These are phyloP conservation scores for Lophiostoma macrostomum DNA, from an alignment of 495 filamentous ascomycete species.

Conservation along the genomic window DNA sequence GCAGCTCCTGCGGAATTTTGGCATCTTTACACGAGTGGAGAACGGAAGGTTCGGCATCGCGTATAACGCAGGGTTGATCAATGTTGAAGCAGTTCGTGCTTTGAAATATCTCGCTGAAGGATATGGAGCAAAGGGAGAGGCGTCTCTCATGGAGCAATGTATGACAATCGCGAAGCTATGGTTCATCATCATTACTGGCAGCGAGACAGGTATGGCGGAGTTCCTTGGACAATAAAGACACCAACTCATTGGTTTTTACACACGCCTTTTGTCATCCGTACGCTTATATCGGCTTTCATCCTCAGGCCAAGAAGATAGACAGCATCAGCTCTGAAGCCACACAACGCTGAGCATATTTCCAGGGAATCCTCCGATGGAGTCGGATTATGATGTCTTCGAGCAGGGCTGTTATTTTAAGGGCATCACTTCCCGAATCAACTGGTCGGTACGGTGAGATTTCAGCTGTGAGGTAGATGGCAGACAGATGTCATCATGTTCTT, in stretches of 20 bases:
- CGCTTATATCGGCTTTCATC: neutral
- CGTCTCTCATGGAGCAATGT: slow-evolving; percentile 34
- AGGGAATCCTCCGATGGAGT: too few species aligned
- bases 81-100: slow-evolving; percentile 43
- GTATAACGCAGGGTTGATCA: slow-evolving; percentile 38
- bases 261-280: neutral
- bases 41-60: slow-evolving; percentile 23
- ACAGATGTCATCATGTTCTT: too few species aligned
- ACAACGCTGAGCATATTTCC: too few species aligned
- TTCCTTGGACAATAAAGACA: slow-evolving; percentile 6
- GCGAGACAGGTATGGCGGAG: slow-evolving; percentile 39
- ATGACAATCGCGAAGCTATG: slow-evolving; percentile 40
- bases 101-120: slow-evolving; percentile 42
- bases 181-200: slow-evolving; percentile 43
- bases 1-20: slow-evolving; percentile 46
- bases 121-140: slow-evolving; percentile 36
- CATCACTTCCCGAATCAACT: too few species aligned
- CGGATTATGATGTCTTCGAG: too few species aligned
- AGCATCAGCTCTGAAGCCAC: too few species aligned
- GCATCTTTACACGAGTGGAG: slow-evolving; percentile 37
- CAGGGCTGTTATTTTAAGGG: too few species aligned
- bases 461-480: too few species aligned
- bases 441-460: too few species aligned
- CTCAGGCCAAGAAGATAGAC: too few species aligned
- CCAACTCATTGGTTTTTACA: neutral